These are phyloP conservation scores for Cutaneotrichosporon cutaneum DNA, from an alignment of 1,284 basidiomycete species.

Conservation along the genomic window DNA sequence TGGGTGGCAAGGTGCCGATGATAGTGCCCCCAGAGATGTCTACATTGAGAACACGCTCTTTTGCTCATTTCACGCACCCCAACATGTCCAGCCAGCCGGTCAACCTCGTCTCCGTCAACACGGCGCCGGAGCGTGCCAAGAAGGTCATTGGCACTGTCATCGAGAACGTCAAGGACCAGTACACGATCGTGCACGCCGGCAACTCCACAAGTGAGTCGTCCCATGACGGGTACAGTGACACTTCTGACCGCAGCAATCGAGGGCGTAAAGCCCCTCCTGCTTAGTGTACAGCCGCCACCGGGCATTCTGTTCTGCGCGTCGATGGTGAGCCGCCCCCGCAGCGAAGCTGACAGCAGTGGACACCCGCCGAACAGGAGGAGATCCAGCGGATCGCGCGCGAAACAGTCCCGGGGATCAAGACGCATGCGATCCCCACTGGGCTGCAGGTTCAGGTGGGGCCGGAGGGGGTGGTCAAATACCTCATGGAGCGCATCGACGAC, in stretches of 20 bases:
- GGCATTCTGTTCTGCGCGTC: constrained; percentile 48
- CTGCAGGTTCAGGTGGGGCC: constrained; percentile 48
- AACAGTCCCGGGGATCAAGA: constrained; percentile 50
- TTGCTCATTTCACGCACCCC: background rate
- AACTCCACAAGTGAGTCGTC: constrained; percentile 40
- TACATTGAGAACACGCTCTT: background rate
- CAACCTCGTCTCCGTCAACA: constrained; percentile 51
- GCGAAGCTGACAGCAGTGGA: constrained; percentile 38
- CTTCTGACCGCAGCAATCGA: constrained; percentile 36
- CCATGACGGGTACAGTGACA: background rate
- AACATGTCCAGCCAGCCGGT: constrained; percentile 24
- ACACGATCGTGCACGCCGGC: constrained; percentile 49
- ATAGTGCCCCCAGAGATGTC: no score
- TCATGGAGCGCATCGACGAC: constrained; percentile 46
- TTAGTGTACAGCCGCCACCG: constrained; percentile 43
- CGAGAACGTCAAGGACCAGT: constrained; percentile 46
- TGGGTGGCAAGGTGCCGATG: background rate
- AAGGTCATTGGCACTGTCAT: constrained; percentile 48
- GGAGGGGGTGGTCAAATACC: constrained; percentile 45
- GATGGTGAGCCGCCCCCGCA: constrained; percentile 33
- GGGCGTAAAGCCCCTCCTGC: constrained; percentile 42
- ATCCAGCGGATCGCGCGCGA: constrained; percentile 47
- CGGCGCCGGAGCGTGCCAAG: constrained; percentile 47
- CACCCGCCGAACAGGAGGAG: constrained; percentile 49
- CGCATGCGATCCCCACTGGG: constrained; percentile 48